Evolutionary conservation across 352 stramenopile genomes (phyloP).

Genomic region (Plasmopara halstedii): DNA sequence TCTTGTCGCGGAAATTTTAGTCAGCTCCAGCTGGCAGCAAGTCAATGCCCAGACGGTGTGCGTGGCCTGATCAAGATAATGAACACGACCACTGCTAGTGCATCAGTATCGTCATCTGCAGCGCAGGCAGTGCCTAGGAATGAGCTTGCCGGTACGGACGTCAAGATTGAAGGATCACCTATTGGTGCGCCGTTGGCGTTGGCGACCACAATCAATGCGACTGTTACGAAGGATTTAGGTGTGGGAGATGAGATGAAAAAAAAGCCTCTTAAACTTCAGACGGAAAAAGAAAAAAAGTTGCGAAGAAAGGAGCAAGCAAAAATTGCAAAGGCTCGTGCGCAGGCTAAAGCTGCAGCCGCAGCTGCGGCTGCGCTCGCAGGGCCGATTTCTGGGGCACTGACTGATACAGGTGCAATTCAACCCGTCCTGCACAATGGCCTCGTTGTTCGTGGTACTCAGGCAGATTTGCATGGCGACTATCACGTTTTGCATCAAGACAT

Average conservation of each 20-base stretch:
- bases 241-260: conserved; percentile 49
- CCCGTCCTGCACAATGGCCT: conserved; percentile 49
- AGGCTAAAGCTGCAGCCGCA: conserved; percentile 56
- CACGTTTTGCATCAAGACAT: conserved; percentile 77
- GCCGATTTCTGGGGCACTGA: conserved; percentile 4
- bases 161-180: conserved; percentile 14
- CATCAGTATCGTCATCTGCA: conserved; percentile 3
- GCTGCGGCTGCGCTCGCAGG: conserved; percentile 15
- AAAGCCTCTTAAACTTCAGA: conserved; percentile 68
- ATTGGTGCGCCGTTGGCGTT: neutral
- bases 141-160: neutral
- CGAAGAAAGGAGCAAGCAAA: conserved; percentile 77
- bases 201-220: neutral
- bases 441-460: conserved; percentile 61
- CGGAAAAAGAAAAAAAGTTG: conserved; percentile 84
- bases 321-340: conserved; percentile 61
- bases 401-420: conserved; percentile 1
- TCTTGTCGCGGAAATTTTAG: conserved; percentile 65
- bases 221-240: conserved; percentile 13
- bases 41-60: conserved; percentile 64
- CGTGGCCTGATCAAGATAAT: conserved; percentile 84
- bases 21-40: conserved; percentile 63
- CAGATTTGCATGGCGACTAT: conserved; percentile 47
- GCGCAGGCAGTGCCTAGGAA: conserved; percentile 15
- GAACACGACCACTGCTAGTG: conserved; percentile 53